phyloP scores from a whole-genome alignment of 1,284 basidiomycete genomes.

The Inonotus hispidus region DNA sequence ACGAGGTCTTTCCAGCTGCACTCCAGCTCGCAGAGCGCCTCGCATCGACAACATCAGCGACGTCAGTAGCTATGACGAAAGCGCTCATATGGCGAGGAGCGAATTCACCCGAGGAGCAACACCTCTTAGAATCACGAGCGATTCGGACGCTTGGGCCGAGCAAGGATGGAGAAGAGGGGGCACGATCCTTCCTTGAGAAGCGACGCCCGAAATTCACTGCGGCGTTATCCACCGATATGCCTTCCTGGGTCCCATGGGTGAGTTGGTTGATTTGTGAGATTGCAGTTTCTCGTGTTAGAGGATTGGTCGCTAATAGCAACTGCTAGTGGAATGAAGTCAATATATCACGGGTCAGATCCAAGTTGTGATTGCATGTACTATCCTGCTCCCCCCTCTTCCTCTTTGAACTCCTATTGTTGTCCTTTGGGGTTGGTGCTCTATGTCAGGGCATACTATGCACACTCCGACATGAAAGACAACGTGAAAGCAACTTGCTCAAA shows the following conservation, averaged over 20 bases:
- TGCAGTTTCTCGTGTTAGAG: background rate
- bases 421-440: too few species aligned
- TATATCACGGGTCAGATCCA: conserved; percentile 32
- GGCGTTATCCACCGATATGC: conserved; percentile 34
- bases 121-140: conserved; percentile 46
- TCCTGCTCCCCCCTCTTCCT: background rate
- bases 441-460: too few species aligned
- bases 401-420: background rate
- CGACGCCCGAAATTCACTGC: conserved; percentile 41
- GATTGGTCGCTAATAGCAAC: background rate
- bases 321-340: conserved; percentile 37
- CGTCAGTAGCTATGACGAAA: conserved; percentile 46
- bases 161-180: conserved; percentile 43
- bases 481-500: too few species aligned
- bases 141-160: conserved; percentile 36
- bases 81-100: conserved; percentile 45
- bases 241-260: conserved; percentile 48
- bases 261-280: conserved; percentile 19
- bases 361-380: conserved; percentile 26
- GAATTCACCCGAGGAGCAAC: conserved; percentile 46
- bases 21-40: conserved; percentile 47
- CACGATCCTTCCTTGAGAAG: conserved; percentile 43
- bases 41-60: conserved; percentile 44
- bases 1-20: conserved; percentile 47
- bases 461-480: too few species aligned